These are phyloP conservation scores for Phytophthora syringae DNA, from an alignment of 352 stramenopile genomes.

Conservation along the genomic window DNA sequence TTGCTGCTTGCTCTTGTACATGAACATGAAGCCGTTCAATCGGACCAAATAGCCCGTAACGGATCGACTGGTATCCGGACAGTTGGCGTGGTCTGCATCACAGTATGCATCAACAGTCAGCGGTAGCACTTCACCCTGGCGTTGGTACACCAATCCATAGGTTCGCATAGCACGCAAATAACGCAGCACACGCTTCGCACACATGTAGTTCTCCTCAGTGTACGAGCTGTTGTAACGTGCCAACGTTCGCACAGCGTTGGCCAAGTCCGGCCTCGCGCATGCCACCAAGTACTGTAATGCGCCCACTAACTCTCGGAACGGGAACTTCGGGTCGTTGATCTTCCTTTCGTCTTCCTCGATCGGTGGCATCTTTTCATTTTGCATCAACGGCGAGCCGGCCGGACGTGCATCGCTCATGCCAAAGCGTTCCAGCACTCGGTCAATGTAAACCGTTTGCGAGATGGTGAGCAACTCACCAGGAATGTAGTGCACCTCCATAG, in stretches of 20 bases:
- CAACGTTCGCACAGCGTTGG: neutral
- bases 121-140: neutral
- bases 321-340: neutral
- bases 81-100: neutral
- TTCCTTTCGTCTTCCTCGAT: conserved; percentile 1
- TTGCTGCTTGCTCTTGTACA: neutral
- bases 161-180: neutral
- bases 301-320: conserved; percentile 7
- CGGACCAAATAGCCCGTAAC: neutral
- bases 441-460: conserved; percentile 1
- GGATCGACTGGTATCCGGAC: neutral
- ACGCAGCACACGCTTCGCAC: conserved; percentile 1
- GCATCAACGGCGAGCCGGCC: neutral
- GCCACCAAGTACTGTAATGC: neutral
- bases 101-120: neutral
- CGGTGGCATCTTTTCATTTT: neutral
- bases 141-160: neutral
- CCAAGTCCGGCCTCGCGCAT: conserved; percentile 2
- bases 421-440: neutral
- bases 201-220: neutral
- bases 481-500: neutral
- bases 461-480: neutral
- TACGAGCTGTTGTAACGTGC: conserved; percentile 1
- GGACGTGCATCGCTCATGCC: neutral
- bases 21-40: neutral